Percentiles rank a stretch among this genome's conserved stretches.
These are phyloP conservation scores for Psidium friedrichsthalianum DNA, from an alignment of 345 rosid species.

Conservation along the genomic window DNA sequence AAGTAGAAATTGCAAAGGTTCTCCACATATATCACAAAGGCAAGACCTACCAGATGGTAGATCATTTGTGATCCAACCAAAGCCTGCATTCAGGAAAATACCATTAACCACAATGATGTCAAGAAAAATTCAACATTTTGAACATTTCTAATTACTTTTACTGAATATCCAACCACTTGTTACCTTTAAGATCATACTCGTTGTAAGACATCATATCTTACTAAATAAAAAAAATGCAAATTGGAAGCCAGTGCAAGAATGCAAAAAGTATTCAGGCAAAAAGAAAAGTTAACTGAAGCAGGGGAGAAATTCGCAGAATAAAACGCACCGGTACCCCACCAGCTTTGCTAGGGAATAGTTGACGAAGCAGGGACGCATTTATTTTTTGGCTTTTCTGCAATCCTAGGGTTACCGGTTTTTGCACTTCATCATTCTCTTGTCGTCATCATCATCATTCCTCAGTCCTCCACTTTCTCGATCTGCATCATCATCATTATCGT, in stretches of 20 bases:
- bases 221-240: neutral
- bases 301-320: neutral
- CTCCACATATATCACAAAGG: slow-evolving; percentile 67
- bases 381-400: slow-evolving; percentile 48
- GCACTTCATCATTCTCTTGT: slow-evolving; percentile 52
- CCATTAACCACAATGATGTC: neutral
- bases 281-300: neutral
- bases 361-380: slow-evolving; percentile 62
- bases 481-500: slow-evolving; percentile 26
- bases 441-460: slow-evolving; percentile 24
- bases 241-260: neutral
- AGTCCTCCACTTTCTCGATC: slow-evolving; percentile 8
- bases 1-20: slow-evolving; percentile 74
- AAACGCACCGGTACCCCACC: slow-evolving; percentile 72
- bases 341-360: slow-evolving; percentile 77
- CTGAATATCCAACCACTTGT: neutral
- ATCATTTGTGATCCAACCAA: slow-evolving; percentile 87
- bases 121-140: neutral
- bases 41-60: slow-evolving; percentile 58
- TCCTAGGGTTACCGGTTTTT: slow-evolving; percentile 53
- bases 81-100: slow-evolving; percentile 31
- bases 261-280: neutral
- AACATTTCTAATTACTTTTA: neutral
- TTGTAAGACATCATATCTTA: neutral
- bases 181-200: neutral